Evolutionary conservation across 371 early-diverging fungal species (phyloP).

Genomic region (Gilbertella persicaria): DNA sequence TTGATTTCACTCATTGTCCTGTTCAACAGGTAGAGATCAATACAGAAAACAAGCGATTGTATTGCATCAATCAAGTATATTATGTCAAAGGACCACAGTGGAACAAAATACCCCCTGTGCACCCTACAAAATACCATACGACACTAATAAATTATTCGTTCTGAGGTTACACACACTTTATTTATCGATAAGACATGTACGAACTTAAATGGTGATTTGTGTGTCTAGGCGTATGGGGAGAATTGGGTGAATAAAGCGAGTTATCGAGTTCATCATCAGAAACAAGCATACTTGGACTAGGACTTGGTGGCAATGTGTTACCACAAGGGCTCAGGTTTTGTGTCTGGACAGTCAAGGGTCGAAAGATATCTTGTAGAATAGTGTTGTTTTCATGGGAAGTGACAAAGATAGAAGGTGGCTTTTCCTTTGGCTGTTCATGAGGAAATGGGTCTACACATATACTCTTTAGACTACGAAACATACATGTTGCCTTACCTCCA

Average conservation of each 20-base stretch:
- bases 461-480: background rate
- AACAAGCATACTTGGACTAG: conserved; percentile 32
- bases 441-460: conserved; percentile 36
- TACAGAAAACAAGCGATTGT: too few relatives aligned
- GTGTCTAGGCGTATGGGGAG: conserved; percentile 34
- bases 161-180: background rate
- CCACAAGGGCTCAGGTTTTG: conserved; percentile 24
- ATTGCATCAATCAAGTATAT: background rate
- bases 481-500: conserved; percentile 37
- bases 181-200: background rate
- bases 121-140: too few relatives aligned
- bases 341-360: conserved; percentile 32
- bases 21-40: too few relatives aligned
- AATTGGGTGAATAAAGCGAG: conserved; percentile 29
- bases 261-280: conserved; percentile 36
- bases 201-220: background rate
- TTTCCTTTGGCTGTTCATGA: conserved; percentile 35
- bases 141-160: background rate
- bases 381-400: conserved; percentile 48
- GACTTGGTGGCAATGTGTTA: conserved; percentile 32
- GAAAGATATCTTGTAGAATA: conserved; percentile 18
- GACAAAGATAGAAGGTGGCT: conserved; percentile 60
- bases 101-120: too few relatives aligned
- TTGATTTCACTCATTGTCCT: too few relatives aligned
- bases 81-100: background rate